Evolutionary conservation across 352 stramenopile species (phyloP), one percentile per base, ranked within the genome.

Genomic region (Phytophthora hibernalis): DNA sequence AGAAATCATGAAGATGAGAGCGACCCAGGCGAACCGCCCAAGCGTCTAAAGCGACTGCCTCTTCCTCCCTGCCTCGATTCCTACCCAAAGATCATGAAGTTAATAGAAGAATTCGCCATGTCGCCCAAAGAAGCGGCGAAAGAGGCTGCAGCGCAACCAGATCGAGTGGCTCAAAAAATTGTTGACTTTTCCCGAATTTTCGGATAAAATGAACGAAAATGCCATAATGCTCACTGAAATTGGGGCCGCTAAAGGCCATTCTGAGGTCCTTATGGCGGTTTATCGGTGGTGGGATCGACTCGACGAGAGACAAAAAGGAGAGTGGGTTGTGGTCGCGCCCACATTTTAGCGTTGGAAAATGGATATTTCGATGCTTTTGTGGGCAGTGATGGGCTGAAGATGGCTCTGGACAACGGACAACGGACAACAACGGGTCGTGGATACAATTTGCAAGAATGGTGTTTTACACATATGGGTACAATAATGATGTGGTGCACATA

Each of bases 401-500:
- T 22, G 11, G 45, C 45, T 13, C 24, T 52, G 24, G 21, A 52
- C 5, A 52, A 52, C 16, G 45, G 45, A 33, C 24, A 28, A 28
- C 24, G n/a, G n/a, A n/a, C 44, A 51, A 9, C 10, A 52, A 15
- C 11, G 5, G 45, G 24, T 52, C 6, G 45, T 52, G n/a, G 47
- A 54, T 13, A 54, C 47, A 37, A 21, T 40, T 21, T 54, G 47
- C 47, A 54, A 54, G n/a, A n/a, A n/a, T n/a, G n/a, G n/a, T n/a
- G n/a, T n/a, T n/a, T n/a, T n/a, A n/a, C n/a, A n/a, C n/a, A n/a
- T n/a, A n/a, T n/a, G n/a, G n/a, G n/a, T n/a, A n/a, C n/a, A n/a
- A n/a, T n/a, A n/a, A n/a, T n/a, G n/a, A n/a, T n/a, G n/a, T n/a
- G n/a, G n/a, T n/a, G n/a, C n/a, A n/a, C n/a, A n/a, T n/a, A n/a